Conservation (phyloP, 345 rosid genomes). For the Bretschneidera sinensis region DNA sequence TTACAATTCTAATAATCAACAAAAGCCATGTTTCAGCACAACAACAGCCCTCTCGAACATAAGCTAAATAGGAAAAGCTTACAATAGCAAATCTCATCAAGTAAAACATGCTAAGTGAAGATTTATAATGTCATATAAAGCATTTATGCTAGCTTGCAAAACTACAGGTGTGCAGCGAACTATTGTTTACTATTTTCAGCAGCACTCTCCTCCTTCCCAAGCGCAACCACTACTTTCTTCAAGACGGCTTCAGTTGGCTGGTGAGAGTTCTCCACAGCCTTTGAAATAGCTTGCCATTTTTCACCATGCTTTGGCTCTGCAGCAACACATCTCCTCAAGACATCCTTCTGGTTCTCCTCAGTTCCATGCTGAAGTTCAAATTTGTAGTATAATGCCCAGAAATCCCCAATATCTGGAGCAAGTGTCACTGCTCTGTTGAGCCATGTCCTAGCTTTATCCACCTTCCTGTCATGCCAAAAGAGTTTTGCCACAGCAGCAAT, state of each 20-base stretch:
- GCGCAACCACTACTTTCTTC: constrained; percentile 65
- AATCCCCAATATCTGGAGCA: constrained; percentile 79
- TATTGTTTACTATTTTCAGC: constrained; percentile 46
- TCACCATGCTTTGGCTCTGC: constrained; percentile 91
- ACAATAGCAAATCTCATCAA: constrained; percentile 83
- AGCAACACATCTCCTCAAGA: constrained; percentile 58
- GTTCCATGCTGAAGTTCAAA: constrained; percentile 83
- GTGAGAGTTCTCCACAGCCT: constrained; percentile 91
- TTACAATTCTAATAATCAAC: no score
- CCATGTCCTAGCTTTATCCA: constrained; percentile 87
- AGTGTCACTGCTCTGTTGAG: constrained; percentile 74
- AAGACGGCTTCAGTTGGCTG: constrained; percentile 70
- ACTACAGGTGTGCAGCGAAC: constrained; percentile 17
- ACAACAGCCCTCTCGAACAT: no score
- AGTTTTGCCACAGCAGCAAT: constrained; percentile 78
- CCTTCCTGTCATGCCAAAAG: constrained; percentile 91
- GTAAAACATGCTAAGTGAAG: constrained; percentile 23
- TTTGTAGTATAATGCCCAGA: constrained; percentile 85
- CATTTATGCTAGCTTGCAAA: background rate
- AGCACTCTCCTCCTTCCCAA: constrained; percentile 77
- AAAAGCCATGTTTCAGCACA: no score
- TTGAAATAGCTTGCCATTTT: constrained; percentile 76
- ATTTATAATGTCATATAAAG: constrained; percentile 11
- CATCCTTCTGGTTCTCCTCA: constrained; percentile 78
- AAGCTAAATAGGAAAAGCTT: no score